Conservation (phyloP, 164 flowering plant genomes). For the Stephania yunnanensis region DNA sequence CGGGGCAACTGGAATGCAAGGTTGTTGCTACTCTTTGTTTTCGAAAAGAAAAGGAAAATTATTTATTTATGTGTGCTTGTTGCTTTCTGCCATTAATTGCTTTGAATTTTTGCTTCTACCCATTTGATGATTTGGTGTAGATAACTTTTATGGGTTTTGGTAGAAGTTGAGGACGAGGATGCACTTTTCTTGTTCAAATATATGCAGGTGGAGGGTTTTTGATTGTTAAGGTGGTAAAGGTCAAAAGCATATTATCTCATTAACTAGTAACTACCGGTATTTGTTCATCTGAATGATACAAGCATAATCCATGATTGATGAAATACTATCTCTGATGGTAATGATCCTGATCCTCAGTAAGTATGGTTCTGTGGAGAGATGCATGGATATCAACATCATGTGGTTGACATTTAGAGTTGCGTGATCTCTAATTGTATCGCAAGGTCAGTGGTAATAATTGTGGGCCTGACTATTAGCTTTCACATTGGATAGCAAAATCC, state of each 20-base stretch:
- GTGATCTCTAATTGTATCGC: too few relatives aligned
- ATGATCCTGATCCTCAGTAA: too few relatives aligned
- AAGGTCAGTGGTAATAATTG: too few relatives aligned
- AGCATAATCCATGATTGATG: background rate
- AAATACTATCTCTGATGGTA: background rate
- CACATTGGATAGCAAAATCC: too few relatives aligned
- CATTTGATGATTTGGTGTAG: background rate
- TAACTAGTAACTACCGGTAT: background rate
- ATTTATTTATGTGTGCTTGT: background rate
- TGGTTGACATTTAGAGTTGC: too few relatives aligned
- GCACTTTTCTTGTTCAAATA: background rate
- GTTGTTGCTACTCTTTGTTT: conserved; percentile 24
- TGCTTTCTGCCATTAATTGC: background rate
- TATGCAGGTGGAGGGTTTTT: background rate
- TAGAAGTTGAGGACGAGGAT: background rate
- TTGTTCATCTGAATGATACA: background rate
- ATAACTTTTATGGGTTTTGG: background rate
- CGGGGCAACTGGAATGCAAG: conserved; percentile 72
- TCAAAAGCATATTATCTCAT: background rate
- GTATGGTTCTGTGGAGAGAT: too few relatives aligned
- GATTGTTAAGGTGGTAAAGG: background rate
- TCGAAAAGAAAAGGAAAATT: background rate
- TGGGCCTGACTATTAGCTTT: too few relatives aligned
- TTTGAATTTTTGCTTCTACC: background rate
- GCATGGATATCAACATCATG: too few relatives aligned